phyloP scores from a whole-genome alignment of 805 yeast species.

The Maudiozyma barnettii region DNA sequence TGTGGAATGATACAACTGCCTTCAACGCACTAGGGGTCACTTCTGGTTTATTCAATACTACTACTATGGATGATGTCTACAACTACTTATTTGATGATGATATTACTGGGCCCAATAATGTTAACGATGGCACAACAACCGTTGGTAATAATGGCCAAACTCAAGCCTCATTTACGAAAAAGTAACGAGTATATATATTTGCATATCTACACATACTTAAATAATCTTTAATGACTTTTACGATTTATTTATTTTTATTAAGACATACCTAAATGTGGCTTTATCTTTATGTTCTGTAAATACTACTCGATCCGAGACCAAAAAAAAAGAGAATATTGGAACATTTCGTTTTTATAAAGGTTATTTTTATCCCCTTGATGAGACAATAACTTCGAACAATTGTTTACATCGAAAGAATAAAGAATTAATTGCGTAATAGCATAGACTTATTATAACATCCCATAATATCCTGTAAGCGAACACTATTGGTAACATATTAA shows the following conservation, averaged over 20 bases:
- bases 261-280: neutral
- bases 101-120: conserved; percentile 1
- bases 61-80: conserved; percentile 27
- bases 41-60: conserved; percentile 21
- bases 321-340: neutral
- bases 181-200: neutral
- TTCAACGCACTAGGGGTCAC: conserved; percentile 12
- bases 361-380: too few relatives aligned
- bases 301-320: neutral
- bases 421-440: too few relatives aligned
- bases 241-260: neutral
- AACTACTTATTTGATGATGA: conserved; percentile 21
- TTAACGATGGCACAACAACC: neutral
- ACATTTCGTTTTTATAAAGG: too few relatives aligned
- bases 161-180: neutral
- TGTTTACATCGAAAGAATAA: too few relatives aligned
- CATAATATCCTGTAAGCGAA: too few relatives aligned
- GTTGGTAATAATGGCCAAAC: neutral
- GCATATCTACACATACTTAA: too few relatives aligned
- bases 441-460: too few relatives aligned
- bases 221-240: too few relatives aligned
- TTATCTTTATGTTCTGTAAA: too few relatives aligned
- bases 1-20: conserved; percentile 15
- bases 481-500: too few relatives aligned
- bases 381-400: too few relatives aligned